phyloP scores from a whole-genome alignment of 192 early-diverging fungal genomes.

The Thamnidium elegans region DNA sequence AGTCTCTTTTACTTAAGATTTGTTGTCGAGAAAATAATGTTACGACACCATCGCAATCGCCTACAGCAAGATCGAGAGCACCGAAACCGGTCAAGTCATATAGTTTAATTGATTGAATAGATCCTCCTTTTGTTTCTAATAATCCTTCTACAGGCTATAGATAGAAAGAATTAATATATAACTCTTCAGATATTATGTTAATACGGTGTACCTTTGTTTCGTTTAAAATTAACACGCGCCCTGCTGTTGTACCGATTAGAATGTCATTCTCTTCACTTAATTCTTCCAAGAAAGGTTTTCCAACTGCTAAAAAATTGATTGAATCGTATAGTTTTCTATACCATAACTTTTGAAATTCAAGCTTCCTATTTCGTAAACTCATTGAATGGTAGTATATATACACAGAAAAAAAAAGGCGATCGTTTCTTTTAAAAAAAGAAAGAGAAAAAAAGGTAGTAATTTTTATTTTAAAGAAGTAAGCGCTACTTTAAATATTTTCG shows the following conservation, averaged over 20 bases:
- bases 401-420: background rate
- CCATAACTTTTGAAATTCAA: conserved; percentile 22
- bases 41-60: conserved; percentile 35
- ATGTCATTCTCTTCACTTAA: conserved; percentile 36
- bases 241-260: conserved; percentile 29
- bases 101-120: conserved; percentile 34
- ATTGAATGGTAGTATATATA: too few species aligned
- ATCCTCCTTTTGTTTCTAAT: conserved; percentile 39
- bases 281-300: conserved; percentile 38
- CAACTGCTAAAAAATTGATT: conserved; percentile 31
- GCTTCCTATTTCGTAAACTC: background rate
- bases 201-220: conserved; percentile 26
- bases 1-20: conserved; percentile 25
- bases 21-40: conserved; percentile 34
- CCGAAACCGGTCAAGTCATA: conserved; percentile 35
- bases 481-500: background rate
- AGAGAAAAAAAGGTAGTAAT: background rate
- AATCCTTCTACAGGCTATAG: conserved; percentile 28
- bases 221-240: conserved; percentile 33
- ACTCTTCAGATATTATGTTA: background rate
- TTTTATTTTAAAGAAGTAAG: background rate
- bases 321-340: conserved; percentile 27
- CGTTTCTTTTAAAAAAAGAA: background rate
- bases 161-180: background rate
- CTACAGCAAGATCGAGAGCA: conserved; percentile 30